phyloP scores from a whole-genome alignment of 1,139 yeast genomes.

The Debaryomycetaceae sp. region DNA sequence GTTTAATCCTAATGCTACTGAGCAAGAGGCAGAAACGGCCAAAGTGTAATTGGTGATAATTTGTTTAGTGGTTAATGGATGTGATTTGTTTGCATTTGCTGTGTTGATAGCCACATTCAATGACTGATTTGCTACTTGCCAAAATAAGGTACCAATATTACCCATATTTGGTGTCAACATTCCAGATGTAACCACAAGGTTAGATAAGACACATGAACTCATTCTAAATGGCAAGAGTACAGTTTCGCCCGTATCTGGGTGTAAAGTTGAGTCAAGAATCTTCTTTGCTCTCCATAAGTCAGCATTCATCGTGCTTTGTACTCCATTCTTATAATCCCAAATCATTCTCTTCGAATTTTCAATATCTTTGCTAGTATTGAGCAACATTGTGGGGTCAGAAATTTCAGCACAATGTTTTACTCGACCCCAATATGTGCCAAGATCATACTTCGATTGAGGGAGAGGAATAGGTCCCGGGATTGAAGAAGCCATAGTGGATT shows the following conservation, averaged over 20 bases:
- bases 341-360: conserved; percentile 61
- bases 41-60: conserved; percentile 72
- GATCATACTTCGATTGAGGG: conserved; percentile 77
- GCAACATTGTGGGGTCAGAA: conserved; percentile 86
- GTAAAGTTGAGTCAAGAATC: conserved; percentile 81
- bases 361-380: conserved; percentile 66
- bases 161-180: conserved; percentile 95
- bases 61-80: conserved; percentile 79
- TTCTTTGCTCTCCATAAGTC: conserved; percentile 88
- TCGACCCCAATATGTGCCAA: conserved; percentile 84
- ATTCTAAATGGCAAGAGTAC: conserved; percentile 91
- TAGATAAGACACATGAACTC: conserved; percentile 93
- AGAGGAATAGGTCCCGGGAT: conserved; percentile 75
- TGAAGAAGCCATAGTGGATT: conserved; percentile 78
- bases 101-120: conserved; percentile 95
- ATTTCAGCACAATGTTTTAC: conserved; percentile 92
- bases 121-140: conserved; percentile 98
- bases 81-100: conserved; percentile 93
- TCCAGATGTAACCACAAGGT: conserved; percentile 92
- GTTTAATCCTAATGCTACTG: conserved; percentile 91
- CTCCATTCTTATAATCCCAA: conserved; percentile 72
- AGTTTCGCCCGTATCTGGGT: conserved; percentile 94
- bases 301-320: conserved; percentile 60
- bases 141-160: conserved; percentile 84
- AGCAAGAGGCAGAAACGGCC: conserved; percentile 93